Evolutionary conservation across 176 grass and related monocot genomes (phyloP).

Genomic region (Avena eriantha): DNA sequence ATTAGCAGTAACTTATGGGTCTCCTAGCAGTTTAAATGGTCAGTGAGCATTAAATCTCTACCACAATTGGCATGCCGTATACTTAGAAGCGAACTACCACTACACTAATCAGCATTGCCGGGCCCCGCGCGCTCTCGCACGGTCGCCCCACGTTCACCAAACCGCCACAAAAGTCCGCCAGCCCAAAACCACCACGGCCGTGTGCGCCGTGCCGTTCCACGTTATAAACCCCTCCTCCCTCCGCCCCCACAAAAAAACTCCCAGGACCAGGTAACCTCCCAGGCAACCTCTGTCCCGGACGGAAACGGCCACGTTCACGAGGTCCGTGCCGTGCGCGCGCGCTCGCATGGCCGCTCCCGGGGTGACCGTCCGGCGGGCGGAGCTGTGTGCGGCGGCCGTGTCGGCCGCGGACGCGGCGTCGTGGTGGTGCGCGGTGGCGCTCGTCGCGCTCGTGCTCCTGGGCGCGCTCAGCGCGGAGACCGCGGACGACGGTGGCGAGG

Average conservation of each 20-base stretch:
- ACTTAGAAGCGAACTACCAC: conserved; percentile 32
- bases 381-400: conserved; percentile 49
- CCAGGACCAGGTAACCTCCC: conserved; percentile 18
- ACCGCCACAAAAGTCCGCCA: conserved; percentile 46
- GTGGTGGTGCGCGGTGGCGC: conserved; percentile 71
- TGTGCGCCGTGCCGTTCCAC: conserved; percentile 26
- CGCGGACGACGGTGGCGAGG: conserved; percentile 17
- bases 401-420: conserved; percentile 60
- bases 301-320: not conserved
- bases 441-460: conserved; percentile 75
- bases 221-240: conserved; percentile 17
- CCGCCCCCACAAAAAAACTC: not conserved
- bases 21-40: not conserved
- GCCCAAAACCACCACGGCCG: conserved; percentile 45
- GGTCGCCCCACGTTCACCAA: conserved; percentile 34
- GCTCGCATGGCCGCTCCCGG: conserved; percentile 6
- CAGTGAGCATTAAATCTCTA: not conserved
- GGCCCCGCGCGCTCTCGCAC: not conserved
- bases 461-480: conserved; percentile 58
- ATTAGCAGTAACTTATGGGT: not conserved
- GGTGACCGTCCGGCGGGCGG: conserved; percentile 11
- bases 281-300: conserved; percentile 33
- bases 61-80: conserved; percentile 35
- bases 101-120: not conserved
- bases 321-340: not conserved